Evolutionary conservation across 2,329 filamentous ascomycete genomes (phyloP).

Genomic region (Ophiostoma montium): DNA sequence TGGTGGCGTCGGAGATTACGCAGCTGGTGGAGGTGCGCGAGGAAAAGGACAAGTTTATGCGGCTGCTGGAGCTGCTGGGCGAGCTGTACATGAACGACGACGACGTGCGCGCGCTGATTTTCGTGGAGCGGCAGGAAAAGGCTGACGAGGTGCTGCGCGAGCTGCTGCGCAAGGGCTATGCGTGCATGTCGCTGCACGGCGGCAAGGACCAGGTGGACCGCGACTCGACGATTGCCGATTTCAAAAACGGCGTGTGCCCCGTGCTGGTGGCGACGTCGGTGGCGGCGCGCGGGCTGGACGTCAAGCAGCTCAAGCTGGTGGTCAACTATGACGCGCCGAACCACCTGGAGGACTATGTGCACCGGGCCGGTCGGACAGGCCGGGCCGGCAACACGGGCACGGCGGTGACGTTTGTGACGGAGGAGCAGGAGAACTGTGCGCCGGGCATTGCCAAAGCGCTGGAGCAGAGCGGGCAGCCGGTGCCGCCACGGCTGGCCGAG

Average conservation of each 20-base stretch:
- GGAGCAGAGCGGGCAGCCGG: slow-evolving; percentile 75
- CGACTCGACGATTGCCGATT: slow-evolving; percentile 82
- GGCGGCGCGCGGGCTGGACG: slow-evolving; percentile 85
- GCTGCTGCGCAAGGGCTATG: slow-evolving; percentile 71
- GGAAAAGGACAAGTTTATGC: slow-evolving; percentile 70
- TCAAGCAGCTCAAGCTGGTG: slow-evolving; percentile 89
- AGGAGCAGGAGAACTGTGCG: slow-evolving; percentile 82
- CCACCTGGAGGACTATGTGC: slow-evolving; percentile 92
- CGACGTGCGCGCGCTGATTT: slow-evolving; percentile 78
- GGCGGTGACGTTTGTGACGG: slow-evolving; percentile 85
- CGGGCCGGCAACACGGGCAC: slow-evolving; percentile 90
- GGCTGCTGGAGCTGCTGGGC: slow-evolving; percentile 73
- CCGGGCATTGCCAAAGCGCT: slow-evolving; percentile 80
- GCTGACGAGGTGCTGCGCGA: slow-evolving; percentile 68
- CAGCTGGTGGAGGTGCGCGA: slow-evolving; percentile 82
- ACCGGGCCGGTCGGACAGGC: slow-evolving; percentile 84
- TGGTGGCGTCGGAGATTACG: slow-evolving; percentile 80
- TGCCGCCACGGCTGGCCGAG: slow-evolving; percentile 55
- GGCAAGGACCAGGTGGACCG: slow-evolving; percentile 89
- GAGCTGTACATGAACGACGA: slow-evolving; percentile 78
- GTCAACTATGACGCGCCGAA: slow-evolving; percentile 93
- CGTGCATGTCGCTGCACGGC: slow-evolving; percentile 86
- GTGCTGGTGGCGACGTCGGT: slow-evolving; percentile 92
- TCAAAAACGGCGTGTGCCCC: slow-evolving; percentile 80
- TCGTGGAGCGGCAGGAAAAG: slow-evolving; percentile 85